phyloP scores from a whole-genome alignment of 345 rosid genomes.

The Eutrema heterophyllum region DNA sequence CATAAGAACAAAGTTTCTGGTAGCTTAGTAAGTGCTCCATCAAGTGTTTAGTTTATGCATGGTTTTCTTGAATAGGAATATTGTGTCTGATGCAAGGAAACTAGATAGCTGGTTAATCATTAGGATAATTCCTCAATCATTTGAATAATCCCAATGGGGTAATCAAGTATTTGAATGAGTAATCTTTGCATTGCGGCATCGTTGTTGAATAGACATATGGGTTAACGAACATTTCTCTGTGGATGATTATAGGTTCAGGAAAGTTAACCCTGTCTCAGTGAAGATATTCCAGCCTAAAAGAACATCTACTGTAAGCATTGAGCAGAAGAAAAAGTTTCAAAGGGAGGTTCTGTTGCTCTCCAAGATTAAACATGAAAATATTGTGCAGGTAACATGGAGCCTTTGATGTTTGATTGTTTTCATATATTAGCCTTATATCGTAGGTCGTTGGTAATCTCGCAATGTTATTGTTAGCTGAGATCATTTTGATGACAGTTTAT shows the following conservation, averaged over 20 bases:
- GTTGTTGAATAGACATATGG: not conserved
- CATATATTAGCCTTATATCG: not conserved
- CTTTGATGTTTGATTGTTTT: not conserved
- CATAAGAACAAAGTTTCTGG: not conserved
- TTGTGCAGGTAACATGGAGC: constrained; percentile 46
- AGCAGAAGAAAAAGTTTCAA: constrained; percentile 47
- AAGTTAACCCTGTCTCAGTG: constrained; percentile 46
- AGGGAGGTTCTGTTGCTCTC: constrained; percentile 64
- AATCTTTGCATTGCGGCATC: not conserved
- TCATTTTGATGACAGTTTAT: constrained; percentile 44
- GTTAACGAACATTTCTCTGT: not conserved
- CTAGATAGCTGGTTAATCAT: not conserved
- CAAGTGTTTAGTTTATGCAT: not conserved
- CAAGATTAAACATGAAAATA: constrained; percentile 46
- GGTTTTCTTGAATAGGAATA: not conserved
- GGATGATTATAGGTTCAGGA: constrained; percentile 23
- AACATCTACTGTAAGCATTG: constrained; percentile 32
- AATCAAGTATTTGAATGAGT: not conserved
- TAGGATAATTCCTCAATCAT: not conserved
- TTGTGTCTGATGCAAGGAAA: not conserved
- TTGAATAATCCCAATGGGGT: not conserved
- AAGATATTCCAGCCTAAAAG: constrained; percentile 48
- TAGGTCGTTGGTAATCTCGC: not conserved
- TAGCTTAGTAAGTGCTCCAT: not conserved
- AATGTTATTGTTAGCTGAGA: not conserved